phyloP scores from a whole-genome alignment of 2,329 filamentous ascomycete species.

The Nothophaeocryptopus gaeumannii region DNA sequence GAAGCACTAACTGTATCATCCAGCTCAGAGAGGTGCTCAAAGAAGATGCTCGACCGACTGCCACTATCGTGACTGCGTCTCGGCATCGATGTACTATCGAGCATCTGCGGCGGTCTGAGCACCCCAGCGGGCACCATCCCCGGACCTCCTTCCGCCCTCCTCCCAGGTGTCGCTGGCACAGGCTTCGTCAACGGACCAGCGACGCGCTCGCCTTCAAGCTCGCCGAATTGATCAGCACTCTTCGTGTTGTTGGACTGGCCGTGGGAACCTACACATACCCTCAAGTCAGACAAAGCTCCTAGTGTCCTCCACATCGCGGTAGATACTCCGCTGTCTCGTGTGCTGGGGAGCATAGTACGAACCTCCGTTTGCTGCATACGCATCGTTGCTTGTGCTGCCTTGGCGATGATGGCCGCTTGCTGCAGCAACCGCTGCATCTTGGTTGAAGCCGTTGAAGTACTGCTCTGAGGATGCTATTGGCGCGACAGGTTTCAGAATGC shows the following conservation, averaged over 20 bases:
- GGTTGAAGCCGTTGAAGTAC: conserved; percentile 11
- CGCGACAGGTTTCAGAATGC: conserved; percentile 1
- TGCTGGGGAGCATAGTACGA: conserved; percentile 25
- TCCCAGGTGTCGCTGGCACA: conserved; percentile 13
- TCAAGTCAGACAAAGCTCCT: conserved; percentile 27
- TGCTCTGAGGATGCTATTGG: conserved; percentile 2
- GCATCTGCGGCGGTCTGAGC: conserved; percentile 17
- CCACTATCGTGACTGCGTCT: conserved; percentile 6
- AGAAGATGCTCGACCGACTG: conserved; percentile 16
- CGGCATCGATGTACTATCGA: conserved; percentile 14
- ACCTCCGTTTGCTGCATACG: conserved; percentile 32
- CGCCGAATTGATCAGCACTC: conserved; percentile 24
- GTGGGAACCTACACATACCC: conserved; percentile 23
- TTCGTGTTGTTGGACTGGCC: conserved; percentile 6
- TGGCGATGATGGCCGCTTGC: conserved; percentile 20
- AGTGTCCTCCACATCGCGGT: conserved; percentile 17
- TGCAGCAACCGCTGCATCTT: conserved; percentile 2
- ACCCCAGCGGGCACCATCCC: conserved; percentile 12
- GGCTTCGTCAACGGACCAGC: background rate
- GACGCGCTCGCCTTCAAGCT: conserved; percentile 15
- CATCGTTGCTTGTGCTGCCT: conserved; percentile 27
- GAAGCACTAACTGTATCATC: conserved; percentile 19
- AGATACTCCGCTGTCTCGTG: conserved; percentile 29
- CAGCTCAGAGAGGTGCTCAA: conserved; percentile 22
- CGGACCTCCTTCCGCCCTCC: conserved; percentile 15